Evolutionary conservation across 192 early-diverging fungal genomes (phyloP), one percentile per base, ranked within the genome.

Genomic region (Coemansia sp.): DNA sequence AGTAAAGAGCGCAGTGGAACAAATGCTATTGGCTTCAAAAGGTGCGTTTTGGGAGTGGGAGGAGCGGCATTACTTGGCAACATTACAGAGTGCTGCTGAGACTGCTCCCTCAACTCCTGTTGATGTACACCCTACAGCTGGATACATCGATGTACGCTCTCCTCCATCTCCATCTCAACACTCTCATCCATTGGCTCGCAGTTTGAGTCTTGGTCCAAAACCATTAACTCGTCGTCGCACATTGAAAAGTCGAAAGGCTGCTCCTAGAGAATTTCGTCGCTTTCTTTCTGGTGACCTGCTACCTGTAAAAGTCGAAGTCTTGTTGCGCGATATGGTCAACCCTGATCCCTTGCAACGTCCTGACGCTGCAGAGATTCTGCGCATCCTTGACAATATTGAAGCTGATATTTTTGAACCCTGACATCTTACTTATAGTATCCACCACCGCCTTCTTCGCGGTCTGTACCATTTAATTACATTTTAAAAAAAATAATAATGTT

Each of bases 31-130:
- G 62, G 84, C 86, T 21, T 72, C 78, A 9, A 86, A 81, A 61
- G 87, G 87, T 46, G 87, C 86, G 5, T 88, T 88, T 59, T 88
- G 87, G 87, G 72, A 80, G 21, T 86, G 82, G 78, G 87, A 87
- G 68, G 75, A 83, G 61, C 71, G 76, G 0, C 71, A 83, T 25
- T 67, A 59, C 57, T 57, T 81, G 54, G 63, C 70, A 1, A 59
- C 70, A 20, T 50, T 75, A 66, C 67, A 65, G 63, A 30, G 51
- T 24, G 56, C 58, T 4, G 51, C 58, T 36, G 30, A 54, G 3
- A 63, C 64, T 1, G 56, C 58, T 2, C 66, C 67, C 11, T 24
- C 63, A 6, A 54, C 61, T 21, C 65, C 65, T 7, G 60, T 67
- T 31, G 65, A 71, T 23, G 57, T 27, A 21, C 57, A 31, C 31